Percentiles rank a stretch among this genome's conserved stretches.
Conservation (phyloP, 345 rosid species). For the Xanthoceras sorbifolium region DNA sequence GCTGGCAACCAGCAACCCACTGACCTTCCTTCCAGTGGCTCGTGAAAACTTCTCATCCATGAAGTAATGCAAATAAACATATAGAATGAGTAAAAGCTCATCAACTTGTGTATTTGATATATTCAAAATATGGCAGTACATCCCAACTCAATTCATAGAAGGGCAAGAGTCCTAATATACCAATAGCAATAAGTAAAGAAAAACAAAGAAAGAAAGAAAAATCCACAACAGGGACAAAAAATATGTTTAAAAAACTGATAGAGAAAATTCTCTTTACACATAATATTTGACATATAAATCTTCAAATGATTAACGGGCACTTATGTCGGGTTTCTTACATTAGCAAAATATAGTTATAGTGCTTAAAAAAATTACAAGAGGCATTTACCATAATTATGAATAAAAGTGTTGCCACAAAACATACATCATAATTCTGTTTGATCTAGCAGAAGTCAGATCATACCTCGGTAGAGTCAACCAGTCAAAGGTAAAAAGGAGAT, state of each 20-base stretch:
- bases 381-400: too few species aligned
- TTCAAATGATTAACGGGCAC: background rate
- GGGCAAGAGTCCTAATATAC: background rate
- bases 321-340: background rate
- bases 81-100: background rate
- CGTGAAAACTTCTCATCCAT: background rate
- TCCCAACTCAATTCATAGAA: background rate
- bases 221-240: background rate
- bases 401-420: background rate
- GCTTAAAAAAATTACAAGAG: background rate
- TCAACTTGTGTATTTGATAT: background rate
- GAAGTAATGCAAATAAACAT: conserved; percentile 1
- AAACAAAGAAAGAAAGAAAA: background rate
- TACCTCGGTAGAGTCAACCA: background rate
- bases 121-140: background rate
- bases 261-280: background rate
- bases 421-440: background rate
- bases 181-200: background rate
- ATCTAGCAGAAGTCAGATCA: background rate
- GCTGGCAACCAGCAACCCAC: background rate
- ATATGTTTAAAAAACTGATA: background rate
- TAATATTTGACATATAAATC: background rate
- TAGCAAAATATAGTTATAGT: background rate
- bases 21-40: background rate
- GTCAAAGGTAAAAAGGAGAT: background rate